These are phyloP conservation scores for Vitis amurensis DNA, from an alignment of 164 flowering plant genomes.

Conservation along the genomic window DNA sequence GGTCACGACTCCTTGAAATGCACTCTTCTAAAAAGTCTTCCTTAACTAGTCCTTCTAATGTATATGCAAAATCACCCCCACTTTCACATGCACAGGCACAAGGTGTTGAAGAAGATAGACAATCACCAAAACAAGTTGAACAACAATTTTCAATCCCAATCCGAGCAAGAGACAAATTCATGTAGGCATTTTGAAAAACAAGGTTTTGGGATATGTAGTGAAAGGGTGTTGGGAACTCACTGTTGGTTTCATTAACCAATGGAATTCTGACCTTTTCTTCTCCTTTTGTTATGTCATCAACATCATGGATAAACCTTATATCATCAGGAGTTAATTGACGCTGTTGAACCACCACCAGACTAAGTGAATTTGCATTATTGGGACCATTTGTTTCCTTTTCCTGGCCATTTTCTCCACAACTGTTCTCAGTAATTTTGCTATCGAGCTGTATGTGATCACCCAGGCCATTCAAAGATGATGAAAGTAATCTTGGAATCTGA, in stretches of 20 bases:
- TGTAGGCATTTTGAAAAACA: slow-evolving; percentile 41
- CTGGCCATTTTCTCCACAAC: neutral
- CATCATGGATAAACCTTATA: slow-evolving; percentile 24
- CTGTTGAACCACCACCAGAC: slow-evolving; percentile 16
- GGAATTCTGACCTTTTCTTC: slow-evolving; percentile 49
- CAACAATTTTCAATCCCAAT: slow-evolving; percentile 46
- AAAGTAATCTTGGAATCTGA: neutral
- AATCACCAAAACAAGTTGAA: slow-evolving; percentile 50
- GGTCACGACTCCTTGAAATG: slow-evolving; percentile 41
- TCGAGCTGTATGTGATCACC: neutral
- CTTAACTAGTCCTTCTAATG: slow-evolving; percentile 49
- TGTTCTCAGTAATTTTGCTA: neutral
- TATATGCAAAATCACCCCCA: slow-evolving; percentile 50
- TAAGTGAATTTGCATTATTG: neutral
- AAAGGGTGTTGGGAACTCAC: slow-evolving; percentile 38
- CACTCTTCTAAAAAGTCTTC: slow-evolving; percentile 51
- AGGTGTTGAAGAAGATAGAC: slow-evolving; percentile 35
- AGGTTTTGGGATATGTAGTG: slow-evolving; percentile 43
- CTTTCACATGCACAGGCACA: slow-evolving; percentile 49
- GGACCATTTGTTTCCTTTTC: neutral
- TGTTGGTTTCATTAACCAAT: slow-evolving; percentile 44
- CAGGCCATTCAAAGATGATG: neutral
- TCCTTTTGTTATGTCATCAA: slow-evolving; percentile 48
- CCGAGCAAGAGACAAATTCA: slow-evolving; percentile 36
- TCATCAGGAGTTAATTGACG: slow-evolving; percentile 20